phyloP scores from a whole-genome alignment of 1,284 basidiomycete species.

The Leccinum proximum region DNA sequence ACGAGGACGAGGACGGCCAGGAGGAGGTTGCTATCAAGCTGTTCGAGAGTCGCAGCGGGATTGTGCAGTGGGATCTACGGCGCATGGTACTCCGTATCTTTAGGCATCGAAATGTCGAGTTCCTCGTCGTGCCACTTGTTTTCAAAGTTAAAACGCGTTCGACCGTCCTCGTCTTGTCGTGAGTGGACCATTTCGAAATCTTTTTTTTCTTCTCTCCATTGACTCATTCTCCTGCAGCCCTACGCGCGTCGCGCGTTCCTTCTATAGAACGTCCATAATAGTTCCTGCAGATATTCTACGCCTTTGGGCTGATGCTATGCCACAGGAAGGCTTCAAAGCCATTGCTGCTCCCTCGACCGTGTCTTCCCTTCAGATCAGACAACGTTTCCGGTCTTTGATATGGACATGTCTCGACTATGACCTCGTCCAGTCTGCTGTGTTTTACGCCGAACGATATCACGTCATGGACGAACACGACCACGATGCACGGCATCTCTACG shows the following conservation, averaged over 20 bases:
- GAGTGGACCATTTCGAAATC: conserved; percentile 24
- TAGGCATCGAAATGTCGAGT: too few relatives aligned
- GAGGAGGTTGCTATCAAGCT: too few relatives aligned
- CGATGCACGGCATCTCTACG: conserved; percentile 83
- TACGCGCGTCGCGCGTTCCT: conserved; percentile 13
- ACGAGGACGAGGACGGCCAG: too few relatives aligned
- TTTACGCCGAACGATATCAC: conserved; percentile 81
- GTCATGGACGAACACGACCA: conserved; percentile 66
- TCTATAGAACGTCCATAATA: conserved; percentile 15
- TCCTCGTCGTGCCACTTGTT: too few relatives aligned
- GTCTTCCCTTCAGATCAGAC: conserved; percentile 50
- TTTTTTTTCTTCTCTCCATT: conserved; percentile 7
- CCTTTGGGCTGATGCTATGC: conserved; percentile 38
- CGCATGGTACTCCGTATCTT: too few relatives aligned
- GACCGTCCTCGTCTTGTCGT: conserved; percentile 10
- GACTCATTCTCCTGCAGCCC: conserved; percentile 7
- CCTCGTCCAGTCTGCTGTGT: conserved; percentile 71
- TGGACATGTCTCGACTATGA: conserved; percentile 79
- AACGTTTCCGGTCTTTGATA: conserved; percentile 65
- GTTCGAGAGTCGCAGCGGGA: too few relatives aligned
- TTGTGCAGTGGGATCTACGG: too few relatives aligned
- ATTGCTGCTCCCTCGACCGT: conserved; percentile 33
- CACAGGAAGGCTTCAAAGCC: conserved; percentile 41
- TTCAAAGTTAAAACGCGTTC: conserved; percentile 24
- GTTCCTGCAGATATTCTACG: conserved; percentile 18